A percentile compares a stretch with the other conserved stretches of the same genome.
These are phyloP conservation scores for Jacaranda copaia DNA, from an alignment of 257 asterid species.

Conservation along the genomic window DNA sequence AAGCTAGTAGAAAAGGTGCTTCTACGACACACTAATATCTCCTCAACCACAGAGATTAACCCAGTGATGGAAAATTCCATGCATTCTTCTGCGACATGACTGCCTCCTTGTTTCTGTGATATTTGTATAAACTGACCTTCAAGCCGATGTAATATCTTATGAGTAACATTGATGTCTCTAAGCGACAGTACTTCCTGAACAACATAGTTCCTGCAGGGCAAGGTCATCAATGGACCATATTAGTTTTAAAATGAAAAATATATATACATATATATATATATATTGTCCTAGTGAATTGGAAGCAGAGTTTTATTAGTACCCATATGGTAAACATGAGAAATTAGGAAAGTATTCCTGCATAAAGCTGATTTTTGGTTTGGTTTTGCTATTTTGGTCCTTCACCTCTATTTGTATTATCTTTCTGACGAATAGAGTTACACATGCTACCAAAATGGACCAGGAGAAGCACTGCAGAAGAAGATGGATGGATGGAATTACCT, in stretches of 20 bases:
- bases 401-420: no score
- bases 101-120: conserved; percentile 40
- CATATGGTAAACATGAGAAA: no score
- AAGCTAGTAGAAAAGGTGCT: conserved; percentile 38
- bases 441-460: no score
- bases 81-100: conserved; percentile 55
- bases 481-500: conserved; percentile 15
- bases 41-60: conserved; percentile 20
- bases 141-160: conserved; percentile 2
- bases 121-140: conserved; percentile 33
- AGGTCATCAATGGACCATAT: not conserved
- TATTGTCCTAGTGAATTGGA: no score
- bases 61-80: conserved; percentile 30
- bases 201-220: conserved; percentile 49
- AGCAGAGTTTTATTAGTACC: no score
- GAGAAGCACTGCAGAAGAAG: no score
- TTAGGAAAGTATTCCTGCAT: no score
- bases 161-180: not conserved
- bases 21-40: conserved; percentile 21
- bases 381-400: no score
- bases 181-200: conserved; percentile 48
- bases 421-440: no score
- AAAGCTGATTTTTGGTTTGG: no score
- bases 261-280: no score
- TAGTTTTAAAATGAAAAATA: no score